phyloP scores from a whole-genome alignment of 257 asterid species.

The Solanum sparsipilum region DNA sequence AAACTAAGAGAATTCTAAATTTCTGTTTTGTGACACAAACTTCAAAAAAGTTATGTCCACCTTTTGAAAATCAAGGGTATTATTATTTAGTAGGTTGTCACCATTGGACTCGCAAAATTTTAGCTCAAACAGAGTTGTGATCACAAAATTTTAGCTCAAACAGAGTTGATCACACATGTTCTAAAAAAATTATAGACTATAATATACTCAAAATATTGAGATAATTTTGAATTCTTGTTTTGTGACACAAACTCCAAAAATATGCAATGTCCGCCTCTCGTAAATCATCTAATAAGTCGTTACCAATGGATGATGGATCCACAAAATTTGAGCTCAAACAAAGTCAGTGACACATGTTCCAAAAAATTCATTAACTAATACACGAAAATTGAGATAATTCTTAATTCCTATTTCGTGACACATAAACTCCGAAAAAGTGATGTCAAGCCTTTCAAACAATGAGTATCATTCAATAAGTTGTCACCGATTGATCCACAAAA shows the following conservation, averaged over 20 bases:
- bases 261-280: neutral
- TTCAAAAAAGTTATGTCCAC: neutral
- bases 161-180: neutral
- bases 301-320: neutral
- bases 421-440: neutral
- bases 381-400: neutral
- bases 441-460: no score
- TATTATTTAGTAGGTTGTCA: neutral
- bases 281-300: neutral
- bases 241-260: neutral
- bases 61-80: neutral
- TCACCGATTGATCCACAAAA: neutral
- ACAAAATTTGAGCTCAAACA: neutral
- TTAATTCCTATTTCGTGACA: no score
- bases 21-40: neutral
- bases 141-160: no score
- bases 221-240: no score
- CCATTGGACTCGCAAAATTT: neutral
- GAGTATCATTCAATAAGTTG: neutral
- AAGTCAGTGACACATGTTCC: neutral
- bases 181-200: no score
- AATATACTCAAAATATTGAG: no score
- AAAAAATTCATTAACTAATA: no score
- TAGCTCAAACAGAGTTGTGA: no score
- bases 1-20: neutral